These are phyloP conservation scores for Chaetomiaceae sp. DNA, from an alignment of 2,329 filamentous ascomycete genomes.

Conservation along the genomic window DNA sequence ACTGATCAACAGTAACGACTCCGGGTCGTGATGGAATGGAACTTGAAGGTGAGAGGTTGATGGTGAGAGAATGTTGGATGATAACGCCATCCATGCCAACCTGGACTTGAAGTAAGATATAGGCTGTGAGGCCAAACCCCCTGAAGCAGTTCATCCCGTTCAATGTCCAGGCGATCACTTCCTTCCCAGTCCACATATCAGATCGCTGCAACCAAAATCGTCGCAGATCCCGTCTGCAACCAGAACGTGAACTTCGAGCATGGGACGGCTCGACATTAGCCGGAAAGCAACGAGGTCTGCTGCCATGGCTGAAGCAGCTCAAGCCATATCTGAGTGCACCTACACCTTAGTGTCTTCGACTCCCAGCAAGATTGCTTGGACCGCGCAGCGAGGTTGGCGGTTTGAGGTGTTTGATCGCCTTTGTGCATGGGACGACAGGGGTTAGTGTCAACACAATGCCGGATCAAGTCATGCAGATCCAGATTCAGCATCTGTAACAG, in stretches of 20 bases:
- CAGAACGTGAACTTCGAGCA: too few species aligned
- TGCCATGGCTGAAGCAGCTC: not conserved
- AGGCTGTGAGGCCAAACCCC: not conserved
- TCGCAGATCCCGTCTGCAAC: constrained; percentile 3
- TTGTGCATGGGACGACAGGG: not conserved
- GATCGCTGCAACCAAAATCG: constrained; percentile 7
- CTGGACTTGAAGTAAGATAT: constrained; percentile 3
- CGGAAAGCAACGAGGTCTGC: not conserved
- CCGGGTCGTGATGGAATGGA: constrained; percentile 18
- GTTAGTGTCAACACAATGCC: not conserved
- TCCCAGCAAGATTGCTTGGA: not conserved
- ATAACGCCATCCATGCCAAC: constrained; percentile 16
- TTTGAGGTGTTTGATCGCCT: constrained; percentile 9
- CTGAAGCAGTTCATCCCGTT: not conserved
- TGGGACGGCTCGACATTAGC: not conserved
- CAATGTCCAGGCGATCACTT: not conserved
- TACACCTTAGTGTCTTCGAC: not conserved
- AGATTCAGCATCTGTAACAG: too few species aligned
- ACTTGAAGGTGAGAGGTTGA: not conserved
- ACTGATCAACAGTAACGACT: constrained; percentile 19
- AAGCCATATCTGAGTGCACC: not conserved
- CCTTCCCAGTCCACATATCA: not conserved
- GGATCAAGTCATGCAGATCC: too few species aligned
- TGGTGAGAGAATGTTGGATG: constrained; percentile 8
- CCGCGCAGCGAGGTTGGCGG: not conserved